Evolutionary conservation across 2,329 filamentous ascomycete species (phyloP).

Genomic region (Uncinocarpus reesii): DNA sequence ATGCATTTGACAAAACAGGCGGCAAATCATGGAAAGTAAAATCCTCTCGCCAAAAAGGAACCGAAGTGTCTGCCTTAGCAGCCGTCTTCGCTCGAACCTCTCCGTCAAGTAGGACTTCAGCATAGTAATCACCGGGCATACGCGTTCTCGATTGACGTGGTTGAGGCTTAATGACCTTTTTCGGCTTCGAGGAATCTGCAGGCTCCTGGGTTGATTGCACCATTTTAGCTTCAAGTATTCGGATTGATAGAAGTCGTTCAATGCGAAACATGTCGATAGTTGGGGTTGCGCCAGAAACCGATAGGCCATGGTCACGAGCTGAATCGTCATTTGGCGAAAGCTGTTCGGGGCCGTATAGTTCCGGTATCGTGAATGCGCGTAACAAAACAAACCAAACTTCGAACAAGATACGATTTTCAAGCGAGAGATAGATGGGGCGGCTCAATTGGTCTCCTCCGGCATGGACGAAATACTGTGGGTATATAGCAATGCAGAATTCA

Average conservation of each 20-base stretch:
- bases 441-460: slow-evolving; percentile 64
- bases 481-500: slow-evolving; percentile 89
- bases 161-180: slow-evolving; percentile 27
- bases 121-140: slow-evolving; percentile 36
- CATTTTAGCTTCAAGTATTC: slow-evolving; percentile 54
- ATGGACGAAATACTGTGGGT: slow-evolving; percentile 76
- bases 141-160: slow-evolving; percentile 21
- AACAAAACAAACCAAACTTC: slow-evolving; percentile 95
- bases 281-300: slow-evolving; percentile 25
- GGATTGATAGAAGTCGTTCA: slow-evolving; percentile 50
- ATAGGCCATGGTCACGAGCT: slow-evolving; percentile 25
- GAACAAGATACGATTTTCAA: slow-evolving; percentile 81
- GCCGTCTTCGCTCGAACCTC: slow-evolving; percentile 41
- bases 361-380: slow-evolving; percentile 81
- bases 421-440: slow-evolving; percentile 76
- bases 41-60: slow-evolving; percentile 43
- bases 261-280: slow-evolving; percentile 56
- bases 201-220: slow-evolving; percentile 28
- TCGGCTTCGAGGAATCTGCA: slow-evolving; percentile 25
- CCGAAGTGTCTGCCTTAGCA: slow-evolving; percentile 37
- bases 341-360: slow-evolving; percentile 65
- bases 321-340: slow-evolving; percentile 34
- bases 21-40: slow-evolving; percentile 40
- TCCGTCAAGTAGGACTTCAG: slow-evolving; percentile 41
- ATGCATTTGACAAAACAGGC: slow-evolving; percentile 38